A percentile compares a stretch with the other conserved stretches of the same genome.
These are phyloP conservation scores for Ophiostoma novo-ulmi DNA, from an alignment of 2,329 filamentous ascomycete genomes.

Conservation along the genomic window DNA sequence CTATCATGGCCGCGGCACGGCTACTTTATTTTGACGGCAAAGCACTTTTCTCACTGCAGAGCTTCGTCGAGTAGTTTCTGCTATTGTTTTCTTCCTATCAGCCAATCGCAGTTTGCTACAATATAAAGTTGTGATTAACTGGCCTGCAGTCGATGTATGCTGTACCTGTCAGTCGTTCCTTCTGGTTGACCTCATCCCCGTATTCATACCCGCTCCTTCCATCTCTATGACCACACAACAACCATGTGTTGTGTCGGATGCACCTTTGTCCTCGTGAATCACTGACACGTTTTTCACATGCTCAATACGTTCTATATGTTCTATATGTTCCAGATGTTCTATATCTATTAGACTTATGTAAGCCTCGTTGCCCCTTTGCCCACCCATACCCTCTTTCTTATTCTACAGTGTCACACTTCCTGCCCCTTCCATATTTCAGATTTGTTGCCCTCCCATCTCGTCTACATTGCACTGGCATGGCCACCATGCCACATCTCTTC, in stretches of 20 bases:
- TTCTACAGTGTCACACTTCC: neutral
- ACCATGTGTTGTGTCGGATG: neutral
- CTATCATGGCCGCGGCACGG: neutral
- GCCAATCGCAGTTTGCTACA: neutral
- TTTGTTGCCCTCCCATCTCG: neutral
- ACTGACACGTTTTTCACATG: neutral
- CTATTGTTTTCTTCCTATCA: neutral
- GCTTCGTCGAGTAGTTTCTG: neutral
- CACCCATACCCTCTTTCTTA: neutral
- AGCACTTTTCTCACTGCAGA: neutral
- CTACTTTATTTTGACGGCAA: neutral
- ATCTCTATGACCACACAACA: neutral
- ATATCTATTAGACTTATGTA: neutral
- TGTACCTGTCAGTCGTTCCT: neutral
- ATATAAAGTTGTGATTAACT: neutral
- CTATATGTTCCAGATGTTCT: neutral
- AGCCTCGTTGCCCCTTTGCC: neutral
- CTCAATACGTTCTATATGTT: no score
- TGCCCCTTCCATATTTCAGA: no score
- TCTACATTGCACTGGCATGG: neutral
- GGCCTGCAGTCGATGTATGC: neutral
- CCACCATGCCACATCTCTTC: neutral
- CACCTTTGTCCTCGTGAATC: neutral
- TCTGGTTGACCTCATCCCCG: neutral
- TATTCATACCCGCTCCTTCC: neutral